These are phyloP conservation scores for Rhodosporidiobolus sp. DNA, from an alignment of 768 basidiomycete genomes.

Conservation along the genomic window DNA sequence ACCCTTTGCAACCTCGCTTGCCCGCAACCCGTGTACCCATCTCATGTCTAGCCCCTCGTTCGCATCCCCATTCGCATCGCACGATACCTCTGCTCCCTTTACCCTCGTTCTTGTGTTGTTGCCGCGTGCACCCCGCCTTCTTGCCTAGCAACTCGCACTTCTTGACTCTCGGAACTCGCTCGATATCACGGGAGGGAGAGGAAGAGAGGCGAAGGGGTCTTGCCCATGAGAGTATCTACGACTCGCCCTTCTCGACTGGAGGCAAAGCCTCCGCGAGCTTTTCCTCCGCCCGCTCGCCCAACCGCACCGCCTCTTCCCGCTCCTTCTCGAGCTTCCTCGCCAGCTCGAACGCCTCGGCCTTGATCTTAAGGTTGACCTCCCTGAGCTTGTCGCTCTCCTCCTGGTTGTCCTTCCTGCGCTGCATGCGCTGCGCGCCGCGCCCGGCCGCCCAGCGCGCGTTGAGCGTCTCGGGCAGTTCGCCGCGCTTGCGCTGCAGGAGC, in stretches of 20 bases:
- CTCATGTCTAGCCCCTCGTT: no score
- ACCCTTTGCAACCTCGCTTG: no score
- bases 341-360: slow-evolving; percentile 22
- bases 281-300: not conserved
- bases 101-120: no score
- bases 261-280: no score
- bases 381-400: slow-evolving; percentile 15
- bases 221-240: not conserved
- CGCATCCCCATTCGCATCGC: no score
- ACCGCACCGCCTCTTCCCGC: not conserved
- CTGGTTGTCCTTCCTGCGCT: slow-evolving; percentile 25
- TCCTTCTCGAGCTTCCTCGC: slow-evolving; percentile 11
- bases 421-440: slow-evolving; percentile 42
- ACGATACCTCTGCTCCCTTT: no score
- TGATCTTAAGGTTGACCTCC: slow-evolving; percentile 35
- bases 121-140: no score
- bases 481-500: slow-evolving; percentile 63
- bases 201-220: no score
- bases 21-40: no score
- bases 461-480: slow-evolving; percentile 66
- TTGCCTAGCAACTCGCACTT: no score
- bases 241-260: not conserved
- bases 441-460: slow-evolving; percentile 77
- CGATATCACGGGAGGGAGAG: no score
- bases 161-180: no score